Percentiles rank a stretch among this genome's conserved stretches.
These are phyloP conservation scores for Trapa bicornis DNA, from an alignment of 345 rosid genomes.

Conservation along the genomic window DNA sequence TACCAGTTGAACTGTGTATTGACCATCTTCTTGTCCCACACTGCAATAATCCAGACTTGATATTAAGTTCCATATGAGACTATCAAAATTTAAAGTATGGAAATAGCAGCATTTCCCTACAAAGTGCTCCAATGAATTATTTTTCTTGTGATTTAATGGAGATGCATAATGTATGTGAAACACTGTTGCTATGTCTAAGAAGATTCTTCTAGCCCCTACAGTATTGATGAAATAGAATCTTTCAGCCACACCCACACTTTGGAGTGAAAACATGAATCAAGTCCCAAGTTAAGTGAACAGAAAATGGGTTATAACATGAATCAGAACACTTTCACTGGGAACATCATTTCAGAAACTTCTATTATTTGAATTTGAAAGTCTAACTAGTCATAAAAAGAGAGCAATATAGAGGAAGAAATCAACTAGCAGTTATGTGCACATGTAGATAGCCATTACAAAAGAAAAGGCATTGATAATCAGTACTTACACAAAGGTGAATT, in stretches of 20 bases:
- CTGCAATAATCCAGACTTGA: conserved; percentile 17
- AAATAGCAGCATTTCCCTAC: background rate
- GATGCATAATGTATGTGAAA: background rate
- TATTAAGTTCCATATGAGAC: background rate
- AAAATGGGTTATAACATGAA: background rate
- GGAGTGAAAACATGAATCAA: background rate
- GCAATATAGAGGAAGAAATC: background rate
- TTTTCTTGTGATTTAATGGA: background rate
- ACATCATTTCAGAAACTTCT: background rate
- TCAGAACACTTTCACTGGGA: background rate
- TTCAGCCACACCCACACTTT: background rate
- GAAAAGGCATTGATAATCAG: background rate
- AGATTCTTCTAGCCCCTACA: background rate
- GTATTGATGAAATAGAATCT: background rate
- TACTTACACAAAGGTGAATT: conserved; percentile 71
- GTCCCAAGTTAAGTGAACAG: background rate
- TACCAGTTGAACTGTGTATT: conserved; percentile 79
- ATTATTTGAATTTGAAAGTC: background rate
- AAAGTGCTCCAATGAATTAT: background rate
- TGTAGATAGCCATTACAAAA: background rate
- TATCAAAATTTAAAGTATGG: background rate
- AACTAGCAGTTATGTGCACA: background rate
- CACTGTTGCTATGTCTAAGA: background rate
- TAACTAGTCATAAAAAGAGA: background rate
- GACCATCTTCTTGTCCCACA: conserved; percentile 99